These are phyloP conservation scores for Verticillium alfalfae DNA, from an alignment of 2,329 filamentous ascomycete genomes.

Conservation along the genomic window DNA sequence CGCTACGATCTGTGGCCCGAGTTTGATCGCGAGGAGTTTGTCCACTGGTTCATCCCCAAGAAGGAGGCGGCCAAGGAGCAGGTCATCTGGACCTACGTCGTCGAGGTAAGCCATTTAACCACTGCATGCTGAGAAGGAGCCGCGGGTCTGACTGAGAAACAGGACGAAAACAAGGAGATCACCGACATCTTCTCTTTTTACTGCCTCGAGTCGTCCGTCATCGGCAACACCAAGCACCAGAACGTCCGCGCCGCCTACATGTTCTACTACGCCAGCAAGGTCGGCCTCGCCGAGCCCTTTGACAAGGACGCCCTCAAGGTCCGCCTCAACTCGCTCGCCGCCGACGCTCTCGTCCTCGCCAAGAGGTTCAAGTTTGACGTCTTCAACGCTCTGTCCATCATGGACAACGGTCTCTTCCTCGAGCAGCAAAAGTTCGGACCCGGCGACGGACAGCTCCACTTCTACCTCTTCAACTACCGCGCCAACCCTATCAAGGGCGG, in stretches of 20 bases:
- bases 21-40: constrained; percentile 73
- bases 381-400: constrained; percentile 88
- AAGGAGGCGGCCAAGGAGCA: constrained; percentile 61
- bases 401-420: constrained; percentile 92
- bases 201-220: constrained; percentile 86
- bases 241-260: constrained; percentile 87
- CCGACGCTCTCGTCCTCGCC: constrained; percentile 81
- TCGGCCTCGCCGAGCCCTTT: constrained; percentile 56
- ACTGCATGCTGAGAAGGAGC: neutral
- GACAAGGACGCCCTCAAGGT: constrained; percentile 60
- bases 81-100: constrained; percentile 91
- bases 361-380: constrained; percentile 87
- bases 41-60: constrained; percentile 81
- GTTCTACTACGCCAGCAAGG: constrained; percentile 91
- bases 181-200: constrained; percentile 99
- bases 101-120: constrained; percentile 53
- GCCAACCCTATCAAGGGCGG: constrained; percentile 81
- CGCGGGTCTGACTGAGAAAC: neutral
- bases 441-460: constrained; percentile 91
- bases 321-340: constrained; percentile 75
- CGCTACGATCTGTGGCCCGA: constrained; percentile 81
- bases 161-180: constrained; percentile 63
- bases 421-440: constrained; percentile 91
- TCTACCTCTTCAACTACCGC: constrained; percentile 96
- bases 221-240: constrained; percentile 72